A percentile compares a stretch with the other conserved stretches of the same genome.
Evolutionary conservation across 2,329 filamentous ascomycete species (phyloP).

Genomic region (Drechslerella coelobrocha): DNA sequence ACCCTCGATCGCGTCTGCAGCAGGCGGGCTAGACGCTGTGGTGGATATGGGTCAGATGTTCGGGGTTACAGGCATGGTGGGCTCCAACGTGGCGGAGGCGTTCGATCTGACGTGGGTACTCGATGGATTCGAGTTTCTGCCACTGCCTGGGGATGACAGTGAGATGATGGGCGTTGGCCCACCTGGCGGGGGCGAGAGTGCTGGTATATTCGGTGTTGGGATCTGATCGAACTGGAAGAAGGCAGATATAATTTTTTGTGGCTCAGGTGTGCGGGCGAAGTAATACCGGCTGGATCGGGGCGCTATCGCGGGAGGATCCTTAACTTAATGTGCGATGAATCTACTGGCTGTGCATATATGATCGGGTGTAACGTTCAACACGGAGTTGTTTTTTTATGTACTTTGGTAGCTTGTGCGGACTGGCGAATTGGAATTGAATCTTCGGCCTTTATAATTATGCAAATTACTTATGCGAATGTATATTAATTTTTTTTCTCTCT

Average conservation of each 20-base stretch:
- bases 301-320: no score
- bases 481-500: background rate
- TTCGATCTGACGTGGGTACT: constrained; percentile 49
- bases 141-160: constrained; percentile 34
- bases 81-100: constrained; percentile 14
- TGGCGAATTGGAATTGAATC: no score
- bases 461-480: constrained; percentile 1
- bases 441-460: background rate
- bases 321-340: no score
- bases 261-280: no score
- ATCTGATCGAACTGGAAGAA: constrained; percentile 9
- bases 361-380: constrained; percentile 27
- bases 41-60: constrained; percentile 42
- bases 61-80: constrained; percentile 22
- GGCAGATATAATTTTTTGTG: constrained; percentile 11
- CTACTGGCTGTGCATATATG: background rate
- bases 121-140: constrained; percentile 44
- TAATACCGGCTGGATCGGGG: background rate
- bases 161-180: constrained; percentile 25
- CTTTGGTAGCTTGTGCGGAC: background rate
- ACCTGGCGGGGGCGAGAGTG: background rate
- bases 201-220: constrained; percentile 39
- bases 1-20: constrained; percentile 29
- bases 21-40: constrained; percentile 23
- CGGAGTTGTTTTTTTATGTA: constrained; percentile 5